Conservation (phyloP, 1,139 yeast species). For the Debaryomyces sp. region DNA sequence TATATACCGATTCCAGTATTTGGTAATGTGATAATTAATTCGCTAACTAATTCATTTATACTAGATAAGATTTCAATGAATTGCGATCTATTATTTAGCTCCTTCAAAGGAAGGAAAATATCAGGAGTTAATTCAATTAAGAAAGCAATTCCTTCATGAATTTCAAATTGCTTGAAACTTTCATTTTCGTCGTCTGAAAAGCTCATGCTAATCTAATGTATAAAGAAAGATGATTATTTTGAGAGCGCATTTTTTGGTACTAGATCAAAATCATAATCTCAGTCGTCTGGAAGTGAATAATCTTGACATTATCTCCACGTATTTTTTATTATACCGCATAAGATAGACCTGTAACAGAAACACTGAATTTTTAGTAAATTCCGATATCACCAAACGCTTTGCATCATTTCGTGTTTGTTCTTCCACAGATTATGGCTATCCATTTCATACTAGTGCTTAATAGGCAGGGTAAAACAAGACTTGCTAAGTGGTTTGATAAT, state of each 20-base stretch:
- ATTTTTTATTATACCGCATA: neutral
- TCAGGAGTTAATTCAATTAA: conserved; percentile 61
- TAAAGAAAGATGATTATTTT: neutral
- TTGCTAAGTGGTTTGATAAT: conserved; percentile 75
- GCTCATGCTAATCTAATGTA: conserved; percentile 10
- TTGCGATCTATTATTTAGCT: conserved; percentile 41
- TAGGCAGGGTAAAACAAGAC: conserved; percentile 89
- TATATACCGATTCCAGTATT: conserved; percentile 70
- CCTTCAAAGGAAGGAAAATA: conserved; percentile 40
- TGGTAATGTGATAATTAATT: conserved; percentile 59
- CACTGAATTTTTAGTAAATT: neutral
- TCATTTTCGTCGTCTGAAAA: conserved; percentile 18
- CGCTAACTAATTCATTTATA: conserved; percentile 58
- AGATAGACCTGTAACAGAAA: neutral
- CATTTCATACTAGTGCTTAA: conserved; percentile 82
- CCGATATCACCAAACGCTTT: neutral
- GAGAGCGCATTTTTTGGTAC: neutral
- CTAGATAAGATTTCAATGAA: conserved; percentile 54
- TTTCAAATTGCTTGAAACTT: conserved; percentile 43
- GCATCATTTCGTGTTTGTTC: neutral
- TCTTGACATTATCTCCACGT: neutral
- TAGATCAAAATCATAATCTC: neutral
- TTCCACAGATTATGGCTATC: conserved; percentile 54
- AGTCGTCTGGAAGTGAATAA: neutral
- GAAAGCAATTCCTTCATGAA: conserved; percentile 66